These are phyloP conservation scores for Rhodotorula toruloides DNA, from an alignment of 768 basidiomycete species.

Conservation along the genomic window DNA sequence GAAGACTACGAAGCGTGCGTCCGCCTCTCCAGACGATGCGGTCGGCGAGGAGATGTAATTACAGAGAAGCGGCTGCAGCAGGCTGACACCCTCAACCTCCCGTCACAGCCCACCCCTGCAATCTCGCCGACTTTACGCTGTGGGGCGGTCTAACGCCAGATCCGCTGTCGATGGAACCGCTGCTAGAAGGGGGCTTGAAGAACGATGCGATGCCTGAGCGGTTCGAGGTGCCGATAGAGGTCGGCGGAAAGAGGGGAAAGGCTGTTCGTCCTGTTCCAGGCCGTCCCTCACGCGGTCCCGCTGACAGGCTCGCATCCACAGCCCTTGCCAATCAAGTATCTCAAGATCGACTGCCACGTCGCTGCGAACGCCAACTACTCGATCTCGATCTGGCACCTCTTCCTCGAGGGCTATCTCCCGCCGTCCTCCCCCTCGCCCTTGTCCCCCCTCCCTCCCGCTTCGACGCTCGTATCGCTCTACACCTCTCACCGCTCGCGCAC, in stretches of 20 bases:
- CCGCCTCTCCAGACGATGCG: neutral
- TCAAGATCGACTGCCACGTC: slow-evolving; percentile 28
- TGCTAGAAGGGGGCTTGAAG: slow-evolving; percentile 25
- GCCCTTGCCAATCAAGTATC: slow-evolving; percentile 26
- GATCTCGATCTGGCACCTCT: slow-evolving; percentile 39
- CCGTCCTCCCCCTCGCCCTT: neutral
- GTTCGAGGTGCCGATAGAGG: neutral
- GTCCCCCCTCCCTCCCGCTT: neutral
- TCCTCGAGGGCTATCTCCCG: slow-evolving; percentile 15
- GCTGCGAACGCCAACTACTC: slow-evolving; percentile 21
- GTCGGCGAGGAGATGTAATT: too few species aligned
- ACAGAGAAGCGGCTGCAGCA: neutral
- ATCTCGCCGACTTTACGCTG: slow-evolving; percentile 35
- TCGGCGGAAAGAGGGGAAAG: neutral
- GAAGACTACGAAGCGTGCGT: slow-evolving; percentile 30
- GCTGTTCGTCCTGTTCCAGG: neutral
- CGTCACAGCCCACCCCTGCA: slow-evolving; percentile 40
- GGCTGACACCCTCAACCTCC: neutral
- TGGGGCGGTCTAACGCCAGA: slow-evolving; percentile 37
- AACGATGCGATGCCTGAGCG: slow-evolving; percentile 36
- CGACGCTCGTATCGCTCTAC: neutral
- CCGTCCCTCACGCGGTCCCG: neutral
- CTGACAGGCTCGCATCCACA: neutral
- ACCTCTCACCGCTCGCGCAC: neutral
- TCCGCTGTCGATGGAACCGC: slow-evolving; percentile 32